Base-by-base conservation (phyloP, 345 rosid genomes). In the Ceriops tagal region DNA sequence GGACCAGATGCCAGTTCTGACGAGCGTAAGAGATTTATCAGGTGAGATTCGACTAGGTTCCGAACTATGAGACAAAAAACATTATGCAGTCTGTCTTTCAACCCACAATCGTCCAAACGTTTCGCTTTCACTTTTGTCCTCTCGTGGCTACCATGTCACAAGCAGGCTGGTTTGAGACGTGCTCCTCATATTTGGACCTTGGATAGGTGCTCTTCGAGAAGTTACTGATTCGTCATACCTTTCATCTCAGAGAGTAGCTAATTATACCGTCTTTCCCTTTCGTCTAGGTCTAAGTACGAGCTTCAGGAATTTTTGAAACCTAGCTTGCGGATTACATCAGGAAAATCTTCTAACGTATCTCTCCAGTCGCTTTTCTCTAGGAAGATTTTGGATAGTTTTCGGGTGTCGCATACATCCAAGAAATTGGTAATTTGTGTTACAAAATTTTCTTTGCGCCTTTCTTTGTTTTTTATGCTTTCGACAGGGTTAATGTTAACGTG, bases 291-390 rank as follows among this genome's bases (percentile, higher is more conserved):
- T 28, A 96, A 96, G 79, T 96, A 96, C 80, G 97, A 92, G 88
- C 84, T 72, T 63, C 98, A 96, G 81, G 91, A 92, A 83, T 96
- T 90, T 77, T 46, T 92, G 72, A 89, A 96, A 76, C 92, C 98
- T 67, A 90, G 92, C 77, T 88, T 96, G 77, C 85, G 90, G 70
- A 96, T 92, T 61, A 68, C 87, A 49, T 87, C 93, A 0, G 85
- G 69, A 61, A 81, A 80, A 66, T 62, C 56, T 53, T 66, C 91
- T 32, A 71, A 92, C 27, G 76, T 72, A 59, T 71, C 85, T 76
- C 84, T 81, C 53, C 78, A 82, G 74, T 66, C 90, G 66, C 83
- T 76, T 79, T 65, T 85, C 68, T 92, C 99, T 32, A 71, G 74
- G 47, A 90, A 82, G 77, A 73, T 86, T 51, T 61, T 86, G 47